Evolutionary conservation across 2,329 filamentous ascomycete genomes (phyloP), one percentile per base, ranked within the genome.

Genomic region (Ceratocystis cacaofunesta): DNA sequence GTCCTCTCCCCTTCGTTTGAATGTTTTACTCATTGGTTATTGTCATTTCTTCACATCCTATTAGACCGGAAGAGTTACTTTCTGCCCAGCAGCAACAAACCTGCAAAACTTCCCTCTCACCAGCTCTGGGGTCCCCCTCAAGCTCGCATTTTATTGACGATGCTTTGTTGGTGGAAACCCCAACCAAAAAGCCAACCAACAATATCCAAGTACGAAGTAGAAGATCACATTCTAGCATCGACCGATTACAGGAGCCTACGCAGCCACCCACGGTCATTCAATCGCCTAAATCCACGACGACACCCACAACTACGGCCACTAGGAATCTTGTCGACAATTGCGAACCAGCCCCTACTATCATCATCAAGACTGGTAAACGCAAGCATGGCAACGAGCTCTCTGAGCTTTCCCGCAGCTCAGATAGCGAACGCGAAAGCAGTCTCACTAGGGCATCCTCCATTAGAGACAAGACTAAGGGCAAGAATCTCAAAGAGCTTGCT

Each of bases 101-200:
- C 5, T 73, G 73, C 57, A 75, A 78, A 62, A 77, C 78, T 43
- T 78, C 78, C 57, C 82, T 86, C 50, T 89, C 87, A 2, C 86
- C 87, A 5, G 86, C 90, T 66, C 79, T 90, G 57, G 87, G 86
- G 0, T 81, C 84, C 3, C 83, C 84, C 4, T 81, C 83, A 0
- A 76, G 83, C 57, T 85, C 82, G 7, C 78, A 80, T 66, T 83
- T 80, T 68, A 78, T 84, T n/a, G 79, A 84, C 44, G 78, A 80
- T 63, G 80, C 84, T 62, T 62, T 57, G 22, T 43, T 67, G 22
- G 36, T 58, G 2, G 66, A 67, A 65, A 67, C 66, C 7, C 66
- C 66, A 3, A 67, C 66, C 1, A 65, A 67, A 32, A 65, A 30
- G 5, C 30, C 66, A 19, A 55, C 46, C 22, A 43, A 50, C 12